These are phyloP conservation scores for Aspergillus leporis DNA, from an alignment of 495 filamentous ascomycete genomes.

Conservation along the genomic window DNA sequence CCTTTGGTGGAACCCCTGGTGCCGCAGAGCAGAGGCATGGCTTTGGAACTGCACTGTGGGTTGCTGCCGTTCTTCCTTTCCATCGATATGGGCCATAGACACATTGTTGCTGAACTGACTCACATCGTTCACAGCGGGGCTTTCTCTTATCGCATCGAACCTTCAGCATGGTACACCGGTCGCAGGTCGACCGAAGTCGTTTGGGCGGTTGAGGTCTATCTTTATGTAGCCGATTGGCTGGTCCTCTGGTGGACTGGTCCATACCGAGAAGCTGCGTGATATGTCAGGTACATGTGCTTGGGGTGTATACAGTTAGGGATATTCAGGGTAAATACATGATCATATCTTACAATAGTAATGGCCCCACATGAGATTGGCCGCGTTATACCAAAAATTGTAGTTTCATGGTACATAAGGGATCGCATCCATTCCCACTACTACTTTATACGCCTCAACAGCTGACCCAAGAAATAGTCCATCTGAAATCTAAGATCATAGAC, in stretches of 20 bases:
- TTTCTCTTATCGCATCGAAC: background rate
- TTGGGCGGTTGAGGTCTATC: background rate
- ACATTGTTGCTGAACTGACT: background rate
- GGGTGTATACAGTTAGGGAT: background rate
- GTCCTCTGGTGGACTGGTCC: background rate
- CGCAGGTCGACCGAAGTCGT: background rate
- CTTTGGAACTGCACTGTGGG: background rate
- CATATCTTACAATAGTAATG: background rate
- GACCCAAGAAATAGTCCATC: background rate
- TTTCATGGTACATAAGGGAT: background rate
- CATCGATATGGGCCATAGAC: constrained; percentile 1
- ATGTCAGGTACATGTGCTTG: background rate
- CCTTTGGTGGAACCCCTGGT: background rate
- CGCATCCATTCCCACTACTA: background rate
- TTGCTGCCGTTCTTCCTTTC: background rate
- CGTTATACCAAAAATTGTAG: no score
- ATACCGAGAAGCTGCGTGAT: background rate
- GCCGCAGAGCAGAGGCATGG: background rate
- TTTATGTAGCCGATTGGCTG: background rate
- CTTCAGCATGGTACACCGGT: background rate
- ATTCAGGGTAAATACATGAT: background rate
- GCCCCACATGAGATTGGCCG: background rate
- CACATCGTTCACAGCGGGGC: background rate
- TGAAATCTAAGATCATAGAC: background rate
- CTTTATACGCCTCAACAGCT: background rate